phyloP scores from a whole-genome alignment of 2,329 filamentous ascomycete genomes.

The Gaeumannomyces sp. region DNA sequence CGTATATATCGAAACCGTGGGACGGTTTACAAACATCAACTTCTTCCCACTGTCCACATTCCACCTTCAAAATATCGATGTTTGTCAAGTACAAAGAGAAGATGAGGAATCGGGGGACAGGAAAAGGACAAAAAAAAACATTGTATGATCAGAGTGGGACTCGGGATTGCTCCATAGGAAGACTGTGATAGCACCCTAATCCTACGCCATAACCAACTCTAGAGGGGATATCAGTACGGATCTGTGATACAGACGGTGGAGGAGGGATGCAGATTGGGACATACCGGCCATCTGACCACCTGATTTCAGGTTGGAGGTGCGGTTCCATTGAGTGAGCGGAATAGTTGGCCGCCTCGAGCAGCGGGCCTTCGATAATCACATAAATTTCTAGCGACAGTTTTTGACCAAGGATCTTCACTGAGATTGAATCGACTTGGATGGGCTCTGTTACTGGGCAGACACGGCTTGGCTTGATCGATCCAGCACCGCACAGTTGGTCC shows the following conservation, averaged over 20 bases:
- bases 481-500: too few species aligned
- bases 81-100: too few species aligned
- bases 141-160: constrained; percentile 14
- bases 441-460: too few species aligned
- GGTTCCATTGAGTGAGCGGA: not conserved
- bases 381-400: not conserved
- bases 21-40: too few species aligned
- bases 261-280: constrained; percentile 17
- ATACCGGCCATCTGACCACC: not conserved
- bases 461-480: not conserved
- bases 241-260: too few species aligned
- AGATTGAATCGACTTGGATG: too few species aligned
- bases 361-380: not conserved
- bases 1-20: too few species aligned
- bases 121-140: not conserved
- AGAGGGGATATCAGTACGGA: too few species aligned
- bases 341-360: not conserved
- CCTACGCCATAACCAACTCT: constrained; percentile 23
- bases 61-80: too few species aligned
- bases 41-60: too few species aligned
- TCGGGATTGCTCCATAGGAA: constrained; percentile 13
- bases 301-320: not conserved
- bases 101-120: too few species aligned
- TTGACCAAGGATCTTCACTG: too few species aligned
- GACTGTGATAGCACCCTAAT: constrained; percentile 20